Percentiles rank a stretch among this genome's conserved stretches.
Evolutionary conservation across 2,329 filamentous ascomycete species (phyloP).

Genomic region (Fusarium xylarioides): DNA sequence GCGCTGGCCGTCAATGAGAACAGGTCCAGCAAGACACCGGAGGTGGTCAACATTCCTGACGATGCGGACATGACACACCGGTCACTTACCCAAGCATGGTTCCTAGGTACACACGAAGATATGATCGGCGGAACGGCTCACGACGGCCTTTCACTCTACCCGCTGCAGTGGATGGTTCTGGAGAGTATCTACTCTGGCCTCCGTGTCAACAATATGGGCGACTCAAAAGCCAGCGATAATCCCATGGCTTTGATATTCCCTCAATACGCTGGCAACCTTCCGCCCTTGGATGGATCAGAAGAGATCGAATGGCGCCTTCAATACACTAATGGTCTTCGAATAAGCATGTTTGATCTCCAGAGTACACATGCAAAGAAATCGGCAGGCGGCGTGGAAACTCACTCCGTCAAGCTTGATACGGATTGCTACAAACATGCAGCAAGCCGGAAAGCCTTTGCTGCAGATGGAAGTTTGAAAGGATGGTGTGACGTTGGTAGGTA

Average conservation of each 20-base stretch:
- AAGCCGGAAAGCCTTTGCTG: constrained; percentile 26
- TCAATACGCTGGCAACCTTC: constrained; percentile 36
- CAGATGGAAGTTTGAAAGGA: constrained; percentile 19
- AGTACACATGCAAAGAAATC: constrained; percentile 24
- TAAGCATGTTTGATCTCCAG: constrained; percentile 42
- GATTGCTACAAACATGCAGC: constrained; percentile 29
- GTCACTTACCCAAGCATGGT: constrained; percentile 39
- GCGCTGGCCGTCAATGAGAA: constrained; percentile 38
- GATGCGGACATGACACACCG: constrained; percentile 12
- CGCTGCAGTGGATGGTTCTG: constrained; percentile 38
- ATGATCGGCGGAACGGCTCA: constrained; percentile 32
- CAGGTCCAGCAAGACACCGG: constrained; percentile 5
- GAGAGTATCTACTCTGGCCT: constrained; percentile 35
- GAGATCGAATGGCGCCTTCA: constrained; percentile 39
- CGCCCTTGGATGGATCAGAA: constrained; percentile 34
- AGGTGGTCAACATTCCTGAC: constrained; percentile 4
- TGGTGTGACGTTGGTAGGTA: constrained; percentile 19
- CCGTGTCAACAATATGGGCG: background rate
- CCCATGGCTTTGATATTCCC: constrained; percentile 34
- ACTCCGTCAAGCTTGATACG: constrained; percentile 31
- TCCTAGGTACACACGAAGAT: constrained; percentile 37
- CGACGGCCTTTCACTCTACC: constrained; percentile 37
- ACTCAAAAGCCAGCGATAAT: constrained; percentile 4
- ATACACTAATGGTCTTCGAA: constrained; percentile 30
- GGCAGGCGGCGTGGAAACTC: background rate